A percentile compares a stretch with the other conserved stretches of the same genome.
Conservation (phyloP, 495 filamentous ascomycete genomes). For the Penicillium verhagenii region DNA sequence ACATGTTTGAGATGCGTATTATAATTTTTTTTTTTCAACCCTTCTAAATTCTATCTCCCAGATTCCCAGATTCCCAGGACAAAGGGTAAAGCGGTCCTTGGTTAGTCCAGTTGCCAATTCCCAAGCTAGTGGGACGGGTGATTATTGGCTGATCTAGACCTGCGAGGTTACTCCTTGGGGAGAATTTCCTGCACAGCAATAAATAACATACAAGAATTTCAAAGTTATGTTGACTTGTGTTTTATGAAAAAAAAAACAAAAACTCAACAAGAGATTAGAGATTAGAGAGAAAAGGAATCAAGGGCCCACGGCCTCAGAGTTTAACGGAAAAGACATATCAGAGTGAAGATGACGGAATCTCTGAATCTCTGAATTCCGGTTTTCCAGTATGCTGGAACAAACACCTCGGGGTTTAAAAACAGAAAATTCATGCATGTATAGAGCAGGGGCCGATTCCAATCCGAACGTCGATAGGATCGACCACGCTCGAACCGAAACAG, state of each 20-base stretch:
- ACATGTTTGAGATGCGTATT: constrained; percentile 8
- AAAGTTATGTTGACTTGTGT: not conserved
- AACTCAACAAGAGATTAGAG: no score
- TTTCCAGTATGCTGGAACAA: not conserved
- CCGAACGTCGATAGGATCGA: constrained; percentile 1
- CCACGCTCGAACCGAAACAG: constrained; percentile 9
- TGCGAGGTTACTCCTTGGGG: not conserved
- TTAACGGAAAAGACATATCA: not conserved
- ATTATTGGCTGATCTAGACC: constrained; percentile 18
- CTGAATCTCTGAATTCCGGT: no score
- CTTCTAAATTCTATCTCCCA: no score
- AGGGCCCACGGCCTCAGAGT: not conserved
- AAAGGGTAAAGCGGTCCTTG: constrained; percentile 17
- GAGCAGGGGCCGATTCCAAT: not conserved
- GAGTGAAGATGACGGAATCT: no score
- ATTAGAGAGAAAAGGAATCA: not conserved
- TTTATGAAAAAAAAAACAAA: no score
- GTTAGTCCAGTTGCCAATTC: constrained; percentile 23
- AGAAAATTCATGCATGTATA: not conserved
- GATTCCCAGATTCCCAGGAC: constrained; percentile 11
- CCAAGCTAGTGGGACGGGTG: constrained; percentile 16
- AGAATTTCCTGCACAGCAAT: not conserved
- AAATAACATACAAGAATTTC: not conserved
- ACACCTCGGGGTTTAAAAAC: not conserved
- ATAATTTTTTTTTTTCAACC: constrained; percentile 3